Conservation (phyloP, 2,329 filamentous ascomycete genomes). For the Epichloe typhina region DNA sequence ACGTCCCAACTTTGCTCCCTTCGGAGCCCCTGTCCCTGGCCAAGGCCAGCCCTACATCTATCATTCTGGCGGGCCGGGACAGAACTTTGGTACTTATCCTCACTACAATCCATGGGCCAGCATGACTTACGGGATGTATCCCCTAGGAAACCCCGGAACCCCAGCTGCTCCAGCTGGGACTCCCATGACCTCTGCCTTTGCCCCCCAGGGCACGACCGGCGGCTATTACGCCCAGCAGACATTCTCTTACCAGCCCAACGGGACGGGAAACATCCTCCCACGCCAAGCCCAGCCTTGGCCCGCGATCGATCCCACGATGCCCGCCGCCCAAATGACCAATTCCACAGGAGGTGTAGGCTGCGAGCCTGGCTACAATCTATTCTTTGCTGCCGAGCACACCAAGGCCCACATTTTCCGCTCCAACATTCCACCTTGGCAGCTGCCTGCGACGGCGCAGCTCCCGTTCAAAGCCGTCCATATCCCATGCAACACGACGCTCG, state of each 20-base stretch:
- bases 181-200: background rate
- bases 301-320: slow-evolving; percentile 29
- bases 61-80: slow-evolving; percentile 23
- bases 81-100: slow-evolving; percentile 16
- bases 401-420: slow-evolving; percentile 46
- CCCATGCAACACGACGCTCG: slow-evolving; percentile 37
- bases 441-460: slow-evolving; percentile 27
- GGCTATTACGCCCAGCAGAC: slow-evolving; percentile 16
- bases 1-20: slow-evolving; percentile 21
- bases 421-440: slow-evolving; percentile 38
- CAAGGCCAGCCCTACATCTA: slow-evolving; percentile 27
- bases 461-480: slow-evolving; percentile 38
- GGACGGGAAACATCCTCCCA: slow-evolving; percentile 19
- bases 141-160: slow-evolving; percentile 8
- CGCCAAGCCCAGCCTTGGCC: slow-evolving; percentile 31
- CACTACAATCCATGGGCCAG: slow-evolving; percentile 11
- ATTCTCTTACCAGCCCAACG: slow-evolving; percentile 25
- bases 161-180: background rate
- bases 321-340: slow-evolving; percentile 42
- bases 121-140: slow-evolving; percentile 15
- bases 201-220: slow-evolving; percentile 3
- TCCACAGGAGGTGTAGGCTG: slow-evolving; percentile 43
- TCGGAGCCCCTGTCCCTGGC: slow-evolving; percentile 18
- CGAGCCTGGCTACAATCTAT: slow-evolving; percentile 51
- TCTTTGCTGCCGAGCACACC: slow-evolving; percentile 44